phyloP scores from a whole-genome alignment of 352 stramenopile species.

The Globisporangium takayamanum region DNA sequence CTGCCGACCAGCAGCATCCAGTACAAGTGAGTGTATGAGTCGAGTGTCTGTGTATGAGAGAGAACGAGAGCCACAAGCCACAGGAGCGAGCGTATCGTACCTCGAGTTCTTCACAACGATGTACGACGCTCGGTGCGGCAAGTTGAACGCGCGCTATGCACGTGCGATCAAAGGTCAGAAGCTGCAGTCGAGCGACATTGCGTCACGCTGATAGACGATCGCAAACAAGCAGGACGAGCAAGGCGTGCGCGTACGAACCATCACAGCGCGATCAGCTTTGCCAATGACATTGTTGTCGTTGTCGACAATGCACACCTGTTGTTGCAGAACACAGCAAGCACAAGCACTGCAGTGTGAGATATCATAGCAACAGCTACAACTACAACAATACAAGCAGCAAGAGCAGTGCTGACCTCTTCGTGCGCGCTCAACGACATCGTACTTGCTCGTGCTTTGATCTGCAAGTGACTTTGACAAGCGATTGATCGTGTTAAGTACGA shows the following conservation, averaged over 20 bases:
- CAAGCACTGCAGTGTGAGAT: conserved; percentile 2
- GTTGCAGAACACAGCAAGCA: not conserved
- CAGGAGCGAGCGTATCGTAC: conserved; percentile 12
- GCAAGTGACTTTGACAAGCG: not conserved
- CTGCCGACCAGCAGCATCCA: conserved; percentile 18
- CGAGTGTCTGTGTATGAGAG: not conserved
- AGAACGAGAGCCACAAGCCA: not conserved
- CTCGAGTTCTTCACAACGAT: conserved; percentile 81
- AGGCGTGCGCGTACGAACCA: conserved; percentile 27
- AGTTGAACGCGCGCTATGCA: conserved; percentile 60
- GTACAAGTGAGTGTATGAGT: not conserved
- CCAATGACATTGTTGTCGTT: conserved; percentile 75
- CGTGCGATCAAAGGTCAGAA: too few relatives aligned
- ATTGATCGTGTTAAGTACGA: too few relatives aligned
- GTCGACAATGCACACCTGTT: conserved; percentile 84
- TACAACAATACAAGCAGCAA: too few relatives aligned
- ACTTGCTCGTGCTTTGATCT: not conserved
- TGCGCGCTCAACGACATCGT: conserved; percentile 43
- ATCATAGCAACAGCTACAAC: too few relatives aligned
- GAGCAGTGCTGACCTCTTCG: conserved; percentile 29
- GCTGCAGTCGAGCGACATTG: not conserved
- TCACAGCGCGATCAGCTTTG: conserved; percentile 73
- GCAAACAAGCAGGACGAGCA: not conserved
- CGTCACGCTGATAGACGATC: not conserved
- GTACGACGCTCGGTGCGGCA: conserved; percentile 81